These are phyloP conservation scores for Pseudogymnoascus sp. DNA, from an alignment of 2,329 filamentous ascomycete genomes.

Conservation along the genomic window DNA sequence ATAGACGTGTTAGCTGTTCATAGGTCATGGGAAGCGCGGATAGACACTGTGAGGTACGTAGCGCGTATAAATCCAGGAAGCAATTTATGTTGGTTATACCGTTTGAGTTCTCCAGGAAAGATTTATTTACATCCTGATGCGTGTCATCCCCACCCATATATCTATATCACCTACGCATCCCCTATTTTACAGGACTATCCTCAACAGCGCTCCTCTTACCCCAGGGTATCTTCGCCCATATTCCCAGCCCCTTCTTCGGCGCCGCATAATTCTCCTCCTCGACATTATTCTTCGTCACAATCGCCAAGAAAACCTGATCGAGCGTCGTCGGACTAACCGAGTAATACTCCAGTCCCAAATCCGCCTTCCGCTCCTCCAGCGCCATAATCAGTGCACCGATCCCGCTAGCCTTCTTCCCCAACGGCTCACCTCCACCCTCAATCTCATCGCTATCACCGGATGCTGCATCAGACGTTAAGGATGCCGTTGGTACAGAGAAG, in stretches of 20 bases:
- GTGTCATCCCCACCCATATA: not conserved
- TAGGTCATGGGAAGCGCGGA: not conserved
- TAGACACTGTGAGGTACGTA: no score
- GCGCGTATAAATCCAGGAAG: no score
- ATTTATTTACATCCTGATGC: not conserved
- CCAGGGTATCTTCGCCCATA: not conserved
- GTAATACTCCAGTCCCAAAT: conserved; percentile 73
- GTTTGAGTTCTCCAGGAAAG: not conserved
- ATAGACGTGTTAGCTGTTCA: not conserved
- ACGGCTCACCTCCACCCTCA: conserved; percentile 12
- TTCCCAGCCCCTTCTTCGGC: not conserved
- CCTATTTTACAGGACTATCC: not conserved
- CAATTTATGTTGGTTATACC: not conserved
- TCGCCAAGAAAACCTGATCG: conserved; percentile 82
- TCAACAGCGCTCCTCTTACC: not conserved
- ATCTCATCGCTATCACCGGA: conserved; percentile 22
- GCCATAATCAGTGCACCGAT: conserved; percentile 63
- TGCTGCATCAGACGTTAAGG: not conserved
- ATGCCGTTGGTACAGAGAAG: conserved; percentile 61
- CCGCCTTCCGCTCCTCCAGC: conserved; percentile 61
- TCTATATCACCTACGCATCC: not conserved
- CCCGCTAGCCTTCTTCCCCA: conserved; percentile 16
- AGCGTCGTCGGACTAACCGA: conserved; percentile 79
- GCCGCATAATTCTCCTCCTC: conserved; percentile 57
- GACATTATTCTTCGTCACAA: conserved; percentile 73